Evolutionary conservation across 1,284 basidiomycete species (phyloP).

Genomic region (Ganoderma meredithae): DNA sequence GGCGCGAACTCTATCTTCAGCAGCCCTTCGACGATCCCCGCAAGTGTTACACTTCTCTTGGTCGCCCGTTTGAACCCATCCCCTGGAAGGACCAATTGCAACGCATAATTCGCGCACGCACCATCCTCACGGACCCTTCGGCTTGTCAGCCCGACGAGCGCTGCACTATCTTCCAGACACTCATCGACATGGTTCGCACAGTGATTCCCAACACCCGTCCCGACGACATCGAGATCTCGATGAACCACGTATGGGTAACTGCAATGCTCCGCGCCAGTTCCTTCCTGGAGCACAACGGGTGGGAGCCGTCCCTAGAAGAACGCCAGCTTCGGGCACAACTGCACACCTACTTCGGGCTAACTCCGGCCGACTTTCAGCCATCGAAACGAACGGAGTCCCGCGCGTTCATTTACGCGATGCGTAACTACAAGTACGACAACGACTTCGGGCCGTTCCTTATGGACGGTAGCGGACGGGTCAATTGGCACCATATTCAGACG

Average conservation of each 20-base stretch:
- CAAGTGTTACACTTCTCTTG: constrained; percentile 51
- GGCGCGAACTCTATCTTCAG: constrained; percentile 67
- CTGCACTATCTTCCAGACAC: constrained; percentile 50
- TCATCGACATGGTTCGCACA: constrained; percentile 54
- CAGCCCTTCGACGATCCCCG: constrained; percentile 68
- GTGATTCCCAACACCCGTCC: constrained; percentile 47
- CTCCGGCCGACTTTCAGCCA: constrained; percentile 46
- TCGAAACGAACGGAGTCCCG: constrained; percentile 50
- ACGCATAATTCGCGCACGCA: constrained; percentile 56
- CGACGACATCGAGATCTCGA: constrained; percentile 46
- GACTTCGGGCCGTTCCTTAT: constrained; percentile 64
- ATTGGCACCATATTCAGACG: constrained; percentile 67
- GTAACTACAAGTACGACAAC: constrained; percentile 57
- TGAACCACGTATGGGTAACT: constrained; percentile 61
- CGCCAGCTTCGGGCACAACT: constrained; percentile 56
- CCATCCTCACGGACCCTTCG: constrained; percentile 46
- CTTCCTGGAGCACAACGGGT: constrained; percentile 51
- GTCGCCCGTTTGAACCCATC: constrained; percentile 44
- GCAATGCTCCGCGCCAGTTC: constrained; percentile 49
- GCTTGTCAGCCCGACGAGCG: constrained; percentile 52
- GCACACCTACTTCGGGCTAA: constrained; percentile 64
- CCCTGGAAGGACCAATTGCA: constrained; percentile 64
- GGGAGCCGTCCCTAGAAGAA: constrained; percentile 43
- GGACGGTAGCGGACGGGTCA: constrained; percentile 52
- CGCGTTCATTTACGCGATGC: constrained; percentile 65